These are phyloP conservation scores for Ophiostoma pallidulum DNA, from an alignment of 2,329 filamentous ascomycete genomes.

Conservation along the genomic window DNA sequence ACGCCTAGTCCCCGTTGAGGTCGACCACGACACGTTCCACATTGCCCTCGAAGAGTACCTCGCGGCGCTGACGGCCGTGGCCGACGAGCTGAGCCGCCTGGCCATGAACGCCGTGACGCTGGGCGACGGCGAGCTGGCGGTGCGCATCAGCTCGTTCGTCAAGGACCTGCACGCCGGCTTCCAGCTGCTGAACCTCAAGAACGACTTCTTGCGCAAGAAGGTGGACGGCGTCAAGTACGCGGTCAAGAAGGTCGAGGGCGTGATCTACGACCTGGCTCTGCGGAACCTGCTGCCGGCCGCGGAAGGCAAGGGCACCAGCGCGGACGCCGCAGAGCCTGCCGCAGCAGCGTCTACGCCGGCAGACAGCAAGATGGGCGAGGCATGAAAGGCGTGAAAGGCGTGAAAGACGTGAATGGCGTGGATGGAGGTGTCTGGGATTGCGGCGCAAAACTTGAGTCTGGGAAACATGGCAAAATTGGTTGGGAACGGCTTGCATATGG, in stretches of 20 bases:
- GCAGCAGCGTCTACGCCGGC: background rate
- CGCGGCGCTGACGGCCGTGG: constrained; percentile 73
- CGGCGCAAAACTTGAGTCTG: no score
- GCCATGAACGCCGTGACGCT: constrained; percentile 92
- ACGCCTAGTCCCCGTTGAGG: constrained; percentile 92
- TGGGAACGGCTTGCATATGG: no score
- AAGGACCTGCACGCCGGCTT: constrained; percentile 95
- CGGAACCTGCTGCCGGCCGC: constrained; percentile 62
- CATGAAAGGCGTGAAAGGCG: background rate
- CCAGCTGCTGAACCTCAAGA: constrained; percentile 95
- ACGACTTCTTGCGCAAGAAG: constrained; percentile 77
- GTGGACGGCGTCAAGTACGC: constrained; percentile 94
- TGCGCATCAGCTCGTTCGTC: constrained; percentile 83
- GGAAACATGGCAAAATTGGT: no score
- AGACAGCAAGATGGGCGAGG: constrained; percentile 15
- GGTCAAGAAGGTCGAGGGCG: constrained; percentile 96
- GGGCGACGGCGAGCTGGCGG: constrained; percentile 75
- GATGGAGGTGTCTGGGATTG: no score
- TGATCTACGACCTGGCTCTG: constrained; percentile 89
- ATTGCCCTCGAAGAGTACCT: constrained; percentile 97
- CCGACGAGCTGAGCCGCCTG: constrained; percentile 82
- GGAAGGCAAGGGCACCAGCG: constrained; percentile 7
- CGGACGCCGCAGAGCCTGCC: background rate
- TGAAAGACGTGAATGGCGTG: background rate
- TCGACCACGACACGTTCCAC: constrained; percentile 84